Evolutionary conservation across 1,284 basidiomycete genomes (phyloP), one percentile per base, ranked within the genome.

Genomic region (Ceratobasidium sp.): DNA sequence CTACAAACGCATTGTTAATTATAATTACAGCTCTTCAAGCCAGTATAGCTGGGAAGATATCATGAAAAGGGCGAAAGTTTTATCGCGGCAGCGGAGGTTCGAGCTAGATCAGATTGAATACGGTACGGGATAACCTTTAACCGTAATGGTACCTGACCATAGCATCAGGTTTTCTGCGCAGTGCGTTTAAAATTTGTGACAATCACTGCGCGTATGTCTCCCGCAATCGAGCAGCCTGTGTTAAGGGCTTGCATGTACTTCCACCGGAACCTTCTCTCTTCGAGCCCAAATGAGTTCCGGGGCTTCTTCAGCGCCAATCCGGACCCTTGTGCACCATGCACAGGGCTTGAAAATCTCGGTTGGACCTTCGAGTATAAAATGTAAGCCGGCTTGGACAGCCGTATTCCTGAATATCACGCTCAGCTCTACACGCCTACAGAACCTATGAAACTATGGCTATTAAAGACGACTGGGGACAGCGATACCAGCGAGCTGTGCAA

Each of bases 41-140:
- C 4, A 22, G 65, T 9, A 17, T 22, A 27, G 19, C 17, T 33
- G 54, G 22, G 54, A 36, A 14, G 36, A 22, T n/a, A 2, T 59
- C 44, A 47, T 14, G 45, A 65, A 65, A 14, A 15, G 17, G 27
- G 7, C 9, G n/a, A 56, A 53, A 9, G 31, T 48, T 14, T 17
- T n/a, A 27, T 56, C 56, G 45, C 33, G 27, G 41, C 54, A n/a
- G 17, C 47, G 5, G 41, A 22, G 11, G 15, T 22, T 73, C 33
- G 62, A 93, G 81, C 24, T 89, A 87, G 76, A 91, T 79, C 11
- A 41, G 36, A 41, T 41, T 11, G 4, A 4, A 41, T 11, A 41
- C 36, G 36, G 36, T 41, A 41, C 11, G 36, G 11, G 11, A 41
- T 41, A 41, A 5, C 6, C 11, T 41, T 41, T 41, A 4, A 5